Base-by-base conservation (phyloP, 345 rosid species). In the Iberis pinnata region DNA sequence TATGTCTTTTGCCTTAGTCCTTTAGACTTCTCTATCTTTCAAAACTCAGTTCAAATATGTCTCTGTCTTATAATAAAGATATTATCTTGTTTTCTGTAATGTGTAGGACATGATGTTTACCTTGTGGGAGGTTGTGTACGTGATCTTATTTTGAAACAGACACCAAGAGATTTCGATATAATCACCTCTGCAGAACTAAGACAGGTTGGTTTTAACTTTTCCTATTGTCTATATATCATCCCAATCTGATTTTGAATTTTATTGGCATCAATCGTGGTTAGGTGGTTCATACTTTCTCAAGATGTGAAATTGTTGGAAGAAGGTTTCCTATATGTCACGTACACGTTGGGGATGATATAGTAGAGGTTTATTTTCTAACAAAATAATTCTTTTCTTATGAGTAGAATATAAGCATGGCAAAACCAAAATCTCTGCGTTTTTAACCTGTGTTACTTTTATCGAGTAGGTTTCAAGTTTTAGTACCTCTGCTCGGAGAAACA, bases 81-180 rank as follows among this genome's bases (percentile, higher is more conserved):
- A 8, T 8, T 22, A 3, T 11, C 35, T 25, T 19, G 7, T 45
- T 18, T 26, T 18, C 1, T 68, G 37, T 40, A 15, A 61, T 32
- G 16, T 58, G 39, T 54, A 88, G 99, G 99, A 33, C 71, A 75
- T 68, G 84, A 80, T 51, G 99, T 82, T 49, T 86, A 88, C 67
- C 95, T 88, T 52, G 99, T 93, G 6, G 99, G 97, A 61, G 99
- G 99, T 8, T 86, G 97, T 51, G 95, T 93, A 29, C 73, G 99
- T 48, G 99, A 93, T 80, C 94, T 93, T 67, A 75, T 88, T 38
- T 63, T 93, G 64, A 80, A 82, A 69, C 65, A 83, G 70, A 77
- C 64, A 20, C 99, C 99, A 0, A 82, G 84, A 57, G 99, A 93
- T 70, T 93, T 88, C 12, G 95, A 93, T 68, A 63, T 93, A 39